Conservation (phyloP, 805 yeast genomes). For the Pichia kluyveri region DNA sequence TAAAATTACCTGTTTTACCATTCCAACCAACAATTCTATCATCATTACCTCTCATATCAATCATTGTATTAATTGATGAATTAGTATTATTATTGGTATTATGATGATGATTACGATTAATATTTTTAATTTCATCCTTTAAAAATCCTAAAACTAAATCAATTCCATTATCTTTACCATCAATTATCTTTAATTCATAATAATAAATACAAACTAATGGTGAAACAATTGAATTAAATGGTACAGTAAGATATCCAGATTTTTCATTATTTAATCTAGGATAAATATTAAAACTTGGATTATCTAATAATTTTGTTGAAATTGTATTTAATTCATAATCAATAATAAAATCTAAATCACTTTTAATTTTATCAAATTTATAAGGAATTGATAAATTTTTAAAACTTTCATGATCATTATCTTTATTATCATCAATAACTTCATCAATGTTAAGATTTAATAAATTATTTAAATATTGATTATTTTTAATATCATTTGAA, state of each 20-base stretch:
- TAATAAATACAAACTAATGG: slow-evolving; percentile 38
- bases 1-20: slow-evolving; percentile 40
- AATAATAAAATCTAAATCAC: neutral
- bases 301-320: slow-evolving; percentile 2
- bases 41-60: slow-evolving; percentile 40
- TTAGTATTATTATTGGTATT: no score
- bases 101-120: neutral
- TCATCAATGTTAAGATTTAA: neutral
- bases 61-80: slow-evolving; percentile 2
- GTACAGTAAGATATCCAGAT: neutral
- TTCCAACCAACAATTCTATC: slow-evolving; percentile 42
- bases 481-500: neutral
- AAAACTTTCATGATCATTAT: neutral
- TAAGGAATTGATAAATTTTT: slow-evolving; percentile 3
- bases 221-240: neutral
- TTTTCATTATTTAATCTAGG: slow-evolving; percentile 3
- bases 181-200: slow-evolving; percentile 36
- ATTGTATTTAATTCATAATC: neutral
- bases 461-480: slow-evolving; percentile 1
- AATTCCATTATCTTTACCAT: slow-evolving; percentile 27
- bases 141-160: slow-evolving; percentile 40
- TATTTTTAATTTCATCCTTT: slow-evolving; percentile 16
- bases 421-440: neutral
- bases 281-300: slow-evolving; percentile 3
- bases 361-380: neutral